Base-by-base conservation (phyloP, 805 yeast species). In the Hanseniaspora vineae region DNA sequence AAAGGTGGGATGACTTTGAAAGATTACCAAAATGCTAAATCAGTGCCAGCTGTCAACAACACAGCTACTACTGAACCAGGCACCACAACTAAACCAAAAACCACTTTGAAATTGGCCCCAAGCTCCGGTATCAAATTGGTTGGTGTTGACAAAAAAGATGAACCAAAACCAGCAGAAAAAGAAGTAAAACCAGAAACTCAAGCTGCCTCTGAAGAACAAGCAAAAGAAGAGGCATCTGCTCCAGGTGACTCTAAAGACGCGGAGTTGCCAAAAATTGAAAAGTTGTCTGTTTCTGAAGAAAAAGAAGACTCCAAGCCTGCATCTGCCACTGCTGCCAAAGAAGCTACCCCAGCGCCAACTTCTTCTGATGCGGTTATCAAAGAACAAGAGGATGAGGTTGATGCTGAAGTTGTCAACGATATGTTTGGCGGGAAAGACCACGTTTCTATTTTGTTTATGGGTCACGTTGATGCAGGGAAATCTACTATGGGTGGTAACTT, bases 401-500 rank as follows among this genome's bases (percentile, higher is more conserved):
- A 90, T 64, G 84, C 84, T 60, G 92, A 82, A 57, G 77, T 89
- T 54, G 87, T 92, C 54, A 81, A 77, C 50, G 98, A 94, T 59
- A 69, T 92, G 84, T 92, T 86, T 61, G 97, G 96, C 54, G 95
- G 95, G 60, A 92, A 92, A 67, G 98, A 90, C 65, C 98, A 92
- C 70, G 77, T 92, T 64, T 89, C 97, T 17, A 83, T 92, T 57
- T 87, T 92, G 57, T 92, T 92, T 70, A 92, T 92, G 97, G 99
- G 99, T 58, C 99, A 92, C 64, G 99, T 92, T 56, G 98, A 92
- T 75, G 98, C 98, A 35, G 98, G 99, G 65, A 92, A 92, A 69
- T 87, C 96, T 46, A 92, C 99, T 51, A 90, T 92, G 96, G 98
- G 98, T 66, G 99, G 99, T 70, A 92, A 92, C 69, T 72, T 92